Evolutionary conservation across 2,329 filamentous ascomycete genomes (phyloP).

Genomic region (Thielaviopsis euricoi): DNA sequence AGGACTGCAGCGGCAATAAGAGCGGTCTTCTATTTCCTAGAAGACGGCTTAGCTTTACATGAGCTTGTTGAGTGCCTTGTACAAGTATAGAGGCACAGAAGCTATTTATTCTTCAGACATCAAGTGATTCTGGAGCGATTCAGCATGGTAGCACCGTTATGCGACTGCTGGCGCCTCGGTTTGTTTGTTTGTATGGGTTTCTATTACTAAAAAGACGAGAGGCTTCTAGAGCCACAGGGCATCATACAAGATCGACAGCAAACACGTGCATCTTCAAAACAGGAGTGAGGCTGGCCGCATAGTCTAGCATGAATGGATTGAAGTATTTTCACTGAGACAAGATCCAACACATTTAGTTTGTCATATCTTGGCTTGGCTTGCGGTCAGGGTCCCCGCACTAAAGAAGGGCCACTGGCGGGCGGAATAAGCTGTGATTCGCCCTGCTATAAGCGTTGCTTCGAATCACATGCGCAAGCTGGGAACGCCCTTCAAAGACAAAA

Average conservation of each 20-base stretch:
- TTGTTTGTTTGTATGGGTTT: neutral
- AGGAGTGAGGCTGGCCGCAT: neutral
- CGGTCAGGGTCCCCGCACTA: no score
- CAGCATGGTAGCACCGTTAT: neutral
- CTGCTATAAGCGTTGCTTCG: neutral
- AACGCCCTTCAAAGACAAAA: no score
- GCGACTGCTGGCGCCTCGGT: neutral
- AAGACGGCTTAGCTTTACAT: no score
- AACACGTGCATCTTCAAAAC: neutral
- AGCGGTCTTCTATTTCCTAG: no score
- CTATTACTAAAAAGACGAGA: neutral
- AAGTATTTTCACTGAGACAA: neutral
- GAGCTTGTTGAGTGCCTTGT: no score
- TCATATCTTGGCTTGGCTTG: no score
- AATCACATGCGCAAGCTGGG: neutral
- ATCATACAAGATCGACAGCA: neutral
- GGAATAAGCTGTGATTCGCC: neutral
- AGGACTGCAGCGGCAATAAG: no score
- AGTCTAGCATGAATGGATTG: no score
- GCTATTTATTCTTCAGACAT: neutral
- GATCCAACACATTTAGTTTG: neutral
- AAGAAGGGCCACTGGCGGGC: neutral
- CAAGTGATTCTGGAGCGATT: neutral
- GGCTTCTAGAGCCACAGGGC: no score
- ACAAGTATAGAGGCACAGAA: no score